Base-by-base conservation (phyloP, 805 yeast genomes). In the Millerago galiae region DNA sequence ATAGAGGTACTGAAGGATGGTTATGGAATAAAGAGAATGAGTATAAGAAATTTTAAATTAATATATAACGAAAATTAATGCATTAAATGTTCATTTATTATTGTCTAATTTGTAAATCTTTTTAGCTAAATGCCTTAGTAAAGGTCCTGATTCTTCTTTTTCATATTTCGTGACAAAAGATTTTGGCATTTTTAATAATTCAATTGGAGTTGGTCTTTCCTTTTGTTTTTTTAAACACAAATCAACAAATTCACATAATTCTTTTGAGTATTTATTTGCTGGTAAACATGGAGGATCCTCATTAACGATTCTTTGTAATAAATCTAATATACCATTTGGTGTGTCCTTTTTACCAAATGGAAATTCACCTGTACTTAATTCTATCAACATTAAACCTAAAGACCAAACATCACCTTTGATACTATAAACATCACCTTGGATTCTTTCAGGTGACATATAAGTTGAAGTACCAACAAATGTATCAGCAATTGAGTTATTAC, bases 351-450 rank as follows among this genome's bases (percentile, higher is more conserved):
- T 81, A 17, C 76, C 74, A 69, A 90, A 81, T 2, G 96, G 93
- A 52, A 83, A 82, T 41, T 71, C 71, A 0, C 98, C 98, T 3
- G 85, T 77, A 1, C 96, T 91, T 40, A 93, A 68, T 61, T 93
- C 98, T 39, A 87, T 78, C 33, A 93, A 69, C 81, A 90, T 84
- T 35, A 93, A 68, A 1, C 99, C 99, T 51, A 90, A 66, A 0
- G 97, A 88, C 99, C 99, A 93, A 11, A 93, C 91, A 61, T 93
- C 99, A 31, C 95, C 91, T 52, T 90, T 89, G n/a, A 90, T 82
- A 8, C 95, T 84, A 63, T 93, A 93, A 9, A 82, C 81, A 34
- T 86, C 87, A 15, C 99, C 99, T 63, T 89, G 96, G 42, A 93
- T 91, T 48, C 99, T 74, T 56, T 93, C 99, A 0, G 99, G 99